Base-by-base conservation (phyloP, 2,329 filamentous ascomycete species). In the Pleoardoris graminearum region DNA sequence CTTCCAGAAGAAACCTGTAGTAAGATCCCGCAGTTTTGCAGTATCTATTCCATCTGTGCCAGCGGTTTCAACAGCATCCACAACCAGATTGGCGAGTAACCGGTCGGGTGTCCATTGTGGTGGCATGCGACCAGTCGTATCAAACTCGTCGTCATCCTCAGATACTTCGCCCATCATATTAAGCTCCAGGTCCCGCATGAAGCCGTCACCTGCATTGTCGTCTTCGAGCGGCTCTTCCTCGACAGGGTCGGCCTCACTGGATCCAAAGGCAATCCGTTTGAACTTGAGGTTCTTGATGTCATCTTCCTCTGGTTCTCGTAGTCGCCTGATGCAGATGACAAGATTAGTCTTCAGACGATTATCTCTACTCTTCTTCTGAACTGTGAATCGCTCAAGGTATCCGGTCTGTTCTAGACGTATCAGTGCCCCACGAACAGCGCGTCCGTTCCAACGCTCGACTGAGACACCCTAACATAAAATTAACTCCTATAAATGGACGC, bases 91-190 rank as follows among this genome's bases (percentile, higher is more conserved):
- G 33, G 76, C 66, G 21, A 83, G 62, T 14, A 74, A 74, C 7
- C 77, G 69, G 58, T 84, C 80, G 1, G 83, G 80, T 7, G 72
- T 79, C 84, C 84, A 86, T 52, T 74, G 75, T 7, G 82, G 80
- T 14, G 79, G 67, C 12, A 75, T 66, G 22, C 77, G 54, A 65
- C 48, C 62, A 16, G 57, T 37, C 3, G 68, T 67, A 19, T 70
- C 50, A 29, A 45, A 17, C 10, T 63, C 60, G n/a, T 60, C 57
- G 29, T 67, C 64, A 19, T 57, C 54, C 19, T 61, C 57, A 10
- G 52, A 51, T 2, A 46, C 44, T n/a, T 59, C 55, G 17, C 68
- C 63, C 16, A 66, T 50, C 45, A 67, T 57, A 12, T 70, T 66
- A 12, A 63, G 58, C 42, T 71, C 69, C n/a, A 71, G 51, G 35